These are phyloP conservation scores for Phytophthora europaea DNA, from an alignment of 352 stramenopile genomes.

Conservation along the genomic window DNA sequence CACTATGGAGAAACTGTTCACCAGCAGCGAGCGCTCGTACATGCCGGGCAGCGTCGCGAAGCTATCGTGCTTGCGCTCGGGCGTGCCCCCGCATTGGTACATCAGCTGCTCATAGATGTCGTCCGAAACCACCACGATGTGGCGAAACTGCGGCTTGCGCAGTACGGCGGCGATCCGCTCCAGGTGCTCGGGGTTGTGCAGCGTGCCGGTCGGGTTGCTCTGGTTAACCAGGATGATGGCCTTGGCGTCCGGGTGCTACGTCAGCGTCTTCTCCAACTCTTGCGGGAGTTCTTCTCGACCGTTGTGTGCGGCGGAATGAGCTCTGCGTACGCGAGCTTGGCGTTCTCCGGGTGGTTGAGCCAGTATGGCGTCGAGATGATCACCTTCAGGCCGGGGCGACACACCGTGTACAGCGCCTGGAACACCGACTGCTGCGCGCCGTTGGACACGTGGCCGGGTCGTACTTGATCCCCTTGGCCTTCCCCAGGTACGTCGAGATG, in stretches of 20 bases:
- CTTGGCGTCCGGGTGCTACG: constrained; percentile 70
- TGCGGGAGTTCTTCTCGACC: constrained; percentile 87
- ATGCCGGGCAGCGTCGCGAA: constrained; percentile 85
- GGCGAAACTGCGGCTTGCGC: constrained; percentile 62
- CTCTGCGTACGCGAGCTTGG: constrained; percentile 88
- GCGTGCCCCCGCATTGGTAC: constrained; percentile 83
- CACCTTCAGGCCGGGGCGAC: constrained; percentile 93
- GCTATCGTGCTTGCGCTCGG: constrained; percentile 62
- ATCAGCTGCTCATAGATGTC: constrained; percentile 98
- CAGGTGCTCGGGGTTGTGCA: constrained; percentile 70
- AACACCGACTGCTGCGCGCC: constrained; percentile 96
- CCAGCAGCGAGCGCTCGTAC: constrained; percentile 91
- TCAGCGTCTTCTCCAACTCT: constrained; percentile 76
- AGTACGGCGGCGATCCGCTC: constrained; percentile 61
- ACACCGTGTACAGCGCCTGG: constrained; percentile 92
- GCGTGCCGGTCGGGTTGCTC: constrained; percentile 93
- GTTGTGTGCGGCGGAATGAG: constrained; percentile 93
- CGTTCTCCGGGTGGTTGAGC: constrained; percentile 97
- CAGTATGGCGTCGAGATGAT: constrained; percentile 97
- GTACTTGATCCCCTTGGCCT: constrained; percentile 93
- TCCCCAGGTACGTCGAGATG: constrained; percentile 92
- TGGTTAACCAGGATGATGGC: constrained; percentile 96
- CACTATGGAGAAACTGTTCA: constrained; percentile 98
- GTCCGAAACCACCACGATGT: constrained; percentile 92
- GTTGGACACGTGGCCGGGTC: constrained; percentile 92